Base-by-base conservation (phyloP, 805 yeast species). In the Metschnikowia continentalis region DNA sequence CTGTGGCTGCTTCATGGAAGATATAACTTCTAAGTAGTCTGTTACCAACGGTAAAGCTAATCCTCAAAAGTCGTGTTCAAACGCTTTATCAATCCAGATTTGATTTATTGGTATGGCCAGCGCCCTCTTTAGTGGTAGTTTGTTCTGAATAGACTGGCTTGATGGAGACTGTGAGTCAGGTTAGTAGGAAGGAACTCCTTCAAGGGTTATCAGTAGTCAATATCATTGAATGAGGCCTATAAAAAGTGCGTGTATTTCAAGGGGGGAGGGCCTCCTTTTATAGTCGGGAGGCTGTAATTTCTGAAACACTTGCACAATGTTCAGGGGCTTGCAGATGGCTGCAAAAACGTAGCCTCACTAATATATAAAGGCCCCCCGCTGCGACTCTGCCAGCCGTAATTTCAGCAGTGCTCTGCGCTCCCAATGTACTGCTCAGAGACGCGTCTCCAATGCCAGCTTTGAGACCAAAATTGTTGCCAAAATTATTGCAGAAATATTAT, bases 321-420 rank as follows among this genome's bases (percentile, higher is more conserved):
- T 40, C 43, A 40, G 43, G 43, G 35, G 43, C 37, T 42, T 42
- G 38, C 46, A 26, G 30, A 10, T 42, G 46, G 46, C 33, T 42
- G 38, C 38, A 42, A 42, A 26, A 32, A 20, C 15, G 38, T 17
- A n/a, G 32, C 20, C 20, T 14, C 32, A 42, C 37, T 20, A 11
- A 41, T 32, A 42, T 42, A 42, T 42, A 42, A 32, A 35, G 38
- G 22, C 19, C 26, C 10, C 20, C 20, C 26, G 17, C 36, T 35
- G 46, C 37, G 46, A n/a, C 30, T 20, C 14, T 17, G n/a, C n/a
- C 30, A 20, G 40, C 14, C 5, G n/a, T 19, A 6, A 13, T 22
- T 19, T 37, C 19, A 13, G 10, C 4, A 11, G 42, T 32, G 32
- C 42, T 32, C 20, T 20, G 32, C 17, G 30, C 23, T 17, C 42